Evolutionary conservation across 2,329 filamentous ascomycete species (phyloP), one percentile per base, ranked within the genome.

Genomic region (Aphanocladium album): DNA sequence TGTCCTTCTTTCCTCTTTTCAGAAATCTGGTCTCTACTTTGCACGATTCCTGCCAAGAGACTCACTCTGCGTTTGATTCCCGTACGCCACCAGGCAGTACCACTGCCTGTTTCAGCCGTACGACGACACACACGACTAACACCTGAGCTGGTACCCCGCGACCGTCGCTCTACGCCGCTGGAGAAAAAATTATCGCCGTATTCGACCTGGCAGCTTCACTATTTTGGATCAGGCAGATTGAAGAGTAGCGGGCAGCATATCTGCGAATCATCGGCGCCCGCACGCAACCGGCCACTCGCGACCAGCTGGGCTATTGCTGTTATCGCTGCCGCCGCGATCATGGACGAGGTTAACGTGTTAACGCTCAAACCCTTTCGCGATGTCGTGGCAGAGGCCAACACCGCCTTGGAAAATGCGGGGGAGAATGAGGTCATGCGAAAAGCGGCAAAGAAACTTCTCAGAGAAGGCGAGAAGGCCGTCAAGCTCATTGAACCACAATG

Each of bases 361-460:
- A 78, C 83, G 41, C 70, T 83, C 30, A 73, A 74, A 39, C 80
- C 81, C 30, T 84, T 84, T 65, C 74, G 71, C 57, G 80, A 84
- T 49, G 77, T 84, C 59, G 76, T 82, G 56, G 77, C 80, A 47
- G 83, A 82, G 72, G 81, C 77, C 35, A 78, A 72, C 37, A 62
- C 66, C 12, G 81, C 82, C 0, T 66, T 78, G 52, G 72, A 75
- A 27, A 83, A 83, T 73, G 80, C 80, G 11, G 77, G 71, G 43
- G 72, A 75, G 59, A 68, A 74, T 25, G 71, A 77, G 62, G 61
- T 64, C 49, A 84, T 85, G 82, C 71, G 76, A 67, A 80, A 77
- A 69, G 78, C 79, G 27, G 79, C 80, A 27, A 76, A 77, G 65
- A 75, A 70, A 53, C 71, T 83, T 30, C 69, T 77, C 53, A 80